Evolutionary conservation across 805 yeast species (phyloP), one percentile per base, ranked within the genome.

Genomic region (Pichia scutulata): DNA sequence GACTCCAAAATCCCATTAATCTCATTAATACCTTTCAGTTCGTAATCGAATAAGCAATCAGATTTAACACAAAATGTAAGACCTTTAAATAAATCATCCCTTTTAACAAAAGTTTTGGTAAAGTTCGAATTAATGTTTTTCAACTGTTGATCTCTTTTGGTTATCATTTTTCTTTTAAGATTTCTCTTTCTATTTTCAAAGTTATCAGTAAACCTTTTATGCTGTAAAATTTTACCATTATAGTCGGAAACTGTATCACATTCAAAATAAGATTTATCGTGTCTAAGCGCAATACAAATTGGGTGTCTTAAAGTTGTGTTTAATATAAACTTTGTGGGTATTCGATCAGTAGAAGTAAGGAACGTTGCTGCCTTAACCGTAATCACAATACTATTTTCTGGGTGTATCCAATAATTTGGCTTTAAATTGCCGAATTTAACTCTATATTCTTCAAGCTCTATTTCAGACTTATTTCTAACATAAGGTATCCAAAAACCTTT

Each of bases 361-460:
- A 89, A 71, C 3, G 89, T 81, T 42, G 96, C 71, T 0, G 96
- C 95, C 60, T 86, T 89, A 18, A 90, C 80, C 61, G 89, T 96
- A 8, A 92, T 59, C 0, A 92, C 92, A 3, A 90, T 60, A 1
- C 95, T 85, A 26, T 86, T 79, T 39, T 72, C 69, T 0, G 97
- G 97, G 51, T 81, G 70, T 25, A 92, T 85, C 95, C 96, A 90
- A 52, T 74, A 76, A 30, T 74, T 78, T 0, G 97, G 96, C 14
- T 69, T 64, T 46, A 75, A 72, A 6, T 74, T 69, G 1, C 89
- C 90, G 68, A 84, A 85, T 49, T 70, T 68, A 2, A 82, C 47
- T 1, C 72, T 37, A 1, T 62, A 57, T 7, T 39, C 49, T 8
- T 28, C 21, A 33, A 42, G 19, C 9, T 42, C 48, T 16, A 44